Evolutionary conservation across 257 asterid genomes (phyloP), one percentile per base, ranked within the genome.

Genomic region (Knoxia roxburghii): DNA sequence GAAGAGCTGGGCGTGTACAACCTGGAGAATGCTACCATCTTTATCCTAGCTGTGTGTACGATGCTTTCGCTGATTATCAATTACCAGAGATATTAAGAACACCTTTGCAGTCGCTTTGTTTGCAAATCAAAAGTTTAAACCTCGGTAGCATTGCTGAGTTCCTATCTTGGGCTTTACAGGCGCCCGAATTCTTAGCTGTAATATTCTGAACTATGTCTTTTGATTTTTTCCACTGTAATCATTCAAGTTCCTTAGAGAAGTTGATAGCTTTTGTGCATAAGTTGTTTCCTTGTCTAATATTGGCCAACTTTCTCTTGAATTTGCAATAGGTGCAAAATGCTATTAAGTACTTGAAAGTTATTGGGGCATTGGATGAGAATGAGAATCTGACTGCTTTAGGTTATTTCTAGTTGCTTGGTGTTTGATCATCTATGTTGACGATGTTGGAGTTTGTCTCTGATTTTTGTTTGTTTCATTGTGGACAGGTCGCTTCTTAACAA

Each of bases 1-100:
- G 98, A 85, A 86, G 98, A 79, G 97, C 98, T 29, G 98, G 98
- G 48, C 98, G 98, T 80, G 97, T 92, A 52, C 97, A 86, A 81
- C 95, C 98, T 43, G 98, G 98, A 77, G 93, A 85, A 76, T 92
- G 98, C 81, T 92, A 80, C 75, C 97, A 87, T 83, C 95, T 92
- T 67, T 92, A 87, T 75, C 97, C 97, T 49, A 83, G 74, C 86
- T 85, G 96, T 33, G 94, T 92, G 10, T 83, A 83, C 75, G 94
- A 92, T 81, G 87, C 82, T 61, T 90, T 92, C 83, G 85, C 94
- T 27, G 97, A 87, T 66, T 86, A 79, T 76, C 97, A 92, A 65
- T 79, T 92, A 70, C 97, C 98, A 17, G 97, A 92, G 82, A 89
- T 92, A 78, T 80, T 92, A 68, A 92, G 98, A 75, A 89, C 98